Percentiles rank a stretch among this genome's conserved stretches.
Conservation (phyloP, 106 monocot genomes). For the Vanilla planifolia region DNA sequence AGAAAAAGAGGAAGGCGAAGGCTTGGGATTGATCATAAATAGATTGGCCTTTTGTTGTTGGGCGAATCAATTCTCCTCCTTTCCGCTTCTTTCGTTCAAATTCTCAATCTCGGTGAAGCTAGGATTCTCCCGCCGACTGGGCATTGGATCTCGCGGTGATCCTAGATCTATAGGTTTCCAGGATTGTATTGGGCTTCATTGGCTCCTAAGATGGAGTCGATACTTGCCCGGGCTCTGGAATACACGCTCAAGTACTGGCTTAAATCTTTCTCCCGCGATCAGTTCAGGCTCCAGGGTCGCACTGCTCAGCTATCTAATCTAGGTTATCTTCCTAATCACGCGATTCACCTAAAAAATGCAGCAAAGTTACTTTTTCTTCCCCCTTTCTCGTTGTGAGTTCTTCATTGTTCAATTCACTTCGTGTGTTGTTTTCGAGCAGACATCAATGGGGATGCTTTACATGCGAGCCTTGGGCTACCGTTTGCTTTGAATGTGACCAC, state of each 20-base stretch:
- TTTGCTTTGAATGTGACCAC: conserved; percentile 76
- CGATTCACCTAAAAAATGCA: too few species aligned
- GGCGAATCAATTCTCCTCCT: too few species aligned
- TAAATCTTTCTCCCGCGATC: conserved; percentile 93
- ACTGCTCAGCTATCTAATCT: conserved; percentile 96
- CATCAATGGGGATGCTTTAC: conserved; percentile 90
- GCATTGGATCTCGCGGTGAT: conserved; percentile 1
- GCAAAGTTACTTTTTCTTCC: not conserved
- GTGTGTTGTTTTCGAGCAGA: conserved; percentile 37
- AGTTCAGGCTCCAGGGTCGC: conserved; percentile 98
- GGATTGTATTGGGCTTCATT: not conserved
- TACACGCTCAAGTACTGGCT: conserved; percentile 99
- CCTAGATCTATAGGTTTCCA: not conserved
- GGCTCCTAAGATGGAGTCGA: conserved; percentile 74
- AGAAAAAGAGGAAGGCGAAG: too few species aligned
- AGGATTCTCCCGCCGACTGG: not conserved
- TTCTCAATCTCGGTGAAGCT: not conserved
- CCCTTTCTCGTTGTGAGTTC: not conserved
- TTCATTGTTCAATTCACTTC: not conserved
- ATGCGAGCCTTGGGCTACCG: conserved; percentile 80
- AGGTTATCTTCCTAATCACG: conserved; percentile 36
- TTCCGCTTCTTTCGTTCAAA: too few species aligned
- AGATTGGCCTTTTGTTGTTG: too few species aligned
- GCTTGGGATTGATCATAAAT: too few species aligned
- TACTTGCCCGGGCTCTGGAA: conserved; percentile 86